Evolutionary conservation across 2,329 filamentous ascomycete species (phyloP), one percentile per base, ranked within the genome.

Genomic region (Cryphonectria nitschkei): DNA sequence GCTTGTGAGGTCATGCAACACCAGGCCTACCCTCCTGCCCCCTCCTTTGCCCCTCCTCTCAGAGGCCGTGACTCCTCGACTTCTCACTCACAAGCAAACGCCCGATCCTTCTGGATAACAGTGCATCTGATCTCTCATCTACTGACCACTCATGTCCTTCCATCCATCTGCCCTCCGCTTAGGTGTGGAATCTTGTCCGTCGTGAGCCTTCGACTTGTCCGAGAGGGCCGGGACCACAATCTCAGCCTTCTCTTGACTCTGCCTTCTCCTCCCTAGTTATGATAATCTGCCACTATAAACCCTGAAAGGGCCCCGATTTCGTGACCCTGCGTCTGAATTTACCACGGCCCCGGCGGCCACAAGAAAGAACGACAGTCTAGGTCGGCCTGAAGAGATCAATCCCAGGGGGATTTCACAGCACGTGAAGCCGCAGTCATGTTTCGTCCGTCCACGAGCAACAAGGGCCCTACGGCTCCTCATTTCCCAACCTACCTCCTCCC

Each of bases 401-500:
- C 8, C 26, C 29, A 43, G 2, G 50, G 8, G 14, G 1, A 22
- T 43, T 29, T n/a, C 6, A 41, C 29, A 46, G n/a, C 37, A 37
- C 39, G 41, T 41, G n/a, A 19, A 13, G 19, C 29, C 34, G 22
- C 46, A 39, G 58, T 29, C 67, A 68, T 68, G 67, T 54, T 63
- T 22, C 41, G 32, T 43, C 5, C 41, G 43, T n/a, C 29, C 19
- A 16, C 63, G 63, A n/a, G 14, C 41, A 32, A 13, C 34, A 64
- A 64, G 32, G 60, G 50, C 43, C 67, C 67, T 19, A 52, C 46
- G 34, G 64, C 64, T 26, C 72, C 72, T 61, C 67, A 65, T n/a
- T 88, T 88, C 75, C 82, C 86, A 14, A 81, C 77, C 73, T 89
- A 85, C 75, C 80, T 89, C 37, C 81, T 89, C 32, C 85, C 86